A percentile compares a stretch with the other conserved stretches of the same genome.
phyloP scores from a whole-genome alignment of 768 basidiomycete species.

The Xerocomellus dryophilus region DNA sequence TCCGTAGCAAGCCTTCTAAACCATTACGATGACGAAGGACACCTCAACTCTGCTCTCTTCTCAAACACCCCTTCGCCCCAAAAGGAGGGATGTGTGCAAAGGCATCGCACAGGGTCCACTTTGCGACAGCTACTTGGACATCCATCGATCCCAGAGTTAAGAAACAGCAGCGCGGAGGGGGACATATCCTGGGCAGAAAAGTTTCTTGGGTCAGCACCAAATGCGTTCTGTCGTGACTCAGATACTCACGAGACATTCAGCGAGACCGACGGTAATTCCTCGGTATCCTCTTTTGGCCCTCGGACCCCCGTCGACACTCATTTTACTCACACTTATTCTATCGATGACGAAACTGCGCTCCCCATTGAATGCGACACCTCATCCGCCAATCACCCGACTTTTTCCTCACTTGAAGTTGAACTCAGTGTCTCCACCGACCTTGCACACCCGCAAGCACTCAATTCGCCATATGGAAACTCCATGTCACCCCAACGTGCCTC shows the following conservation, averaged over 20 bases:
- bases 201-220: conserved; percentile 54
- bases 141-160: conserved; percentile 32
- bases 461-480: conserved; percentile 39
- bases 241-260: conserved; percentile 29
- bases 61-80: conserved; percentile 49
- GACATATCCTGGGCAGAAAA: conserved; percentile 86
- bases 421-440: conserved; percentile 51
- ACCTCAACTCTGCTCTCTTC: conserved; percentile 58
- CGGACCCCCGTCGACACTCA: conserved; percentile 46
- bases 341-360: conserved; percentile 37
- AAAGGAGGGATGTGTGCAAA: conserved; percentile 47
- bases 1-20: conserved; percentile 73
- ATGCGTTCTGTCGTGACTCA: neutral
- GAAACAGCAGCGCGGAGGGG: conserved; percentile 50
- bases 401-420: conserved; percentile 78
- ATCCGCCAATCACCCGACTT: conserved; percentile 36
- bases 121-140: conserved; percentile 69
- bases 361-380: conserved; percentile 47
- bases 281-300: conserved; percentile 49
- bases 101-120: conserved; percentile 65
- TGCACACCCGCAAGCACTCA: conserved; percentile 17
- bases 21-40: conserved; percentile 72
- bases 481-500: conserved; percentile 66
- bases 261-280: conserved; percentile 43
- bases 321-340: conserved; percentile 41